Evolutionary conservation across 2,329 filamentous ascomycete genomes (phyloP).

Genomic region (Mycosphaerella sp.): DNA sequence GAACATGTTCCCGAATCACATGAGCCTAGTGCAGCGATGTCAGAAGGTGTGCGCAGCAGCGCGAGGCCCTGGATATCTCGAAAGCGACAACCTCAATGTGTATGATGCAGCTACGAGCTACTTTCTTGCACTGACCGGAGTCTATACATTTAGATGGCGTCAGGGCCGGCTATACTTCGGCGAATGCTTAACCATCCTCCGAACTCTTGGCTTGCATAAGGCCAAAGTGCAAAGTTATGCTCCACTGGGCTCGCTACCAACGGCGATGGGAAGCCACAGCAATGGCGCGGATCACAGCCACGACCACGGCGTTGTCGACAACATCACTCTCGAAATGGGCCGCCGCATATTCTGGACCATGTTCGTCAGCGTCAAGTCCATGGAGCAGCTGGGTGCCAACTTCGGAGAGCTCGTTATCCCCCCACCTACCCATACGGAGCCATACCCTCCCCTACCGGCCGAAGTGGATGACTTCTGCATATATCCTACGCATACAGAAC

Average conservation of each 20-base stretch:
- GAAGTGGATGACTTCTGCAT: slow-evolving; percentile 84
- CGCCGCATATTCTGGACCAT: slow-evolving; percentile 73
- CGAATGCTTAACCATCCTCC: slow-evolving; percentile 64
- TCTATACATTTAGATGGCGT: slow-evolving; percentile 63
- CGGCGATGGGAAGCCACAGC: slow-evolving; percentile 34
- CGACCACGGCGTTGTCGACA: slow-evolving; percentile 38
- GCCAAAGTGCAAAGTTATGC: slow-evolving; percentile 43
- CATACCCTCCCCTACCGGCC: slow-evolving; percentile 70
- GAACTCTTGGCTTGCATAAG: slow-evolving; percentile 61
- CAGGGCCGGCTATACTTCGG: slow-evolving; percentile 64
- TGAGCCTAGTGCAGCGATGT: slow-evolving; percentile 65
- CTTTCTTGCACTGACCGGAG: slow-evolving; percentile 61
- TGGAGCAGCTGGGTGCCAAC: slow-evolving; percentile 68
- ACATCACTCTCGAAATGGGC: slow-evolving; percentile 50
- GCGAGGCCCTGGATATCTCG: slow-evolving; percentile 55
- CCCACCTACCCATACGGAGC: slow-evolving; percentile 67
- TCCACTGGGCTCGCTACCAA: slow-evolving; percentile 34
- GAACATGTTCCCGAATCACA: slow-evolving; percentile 60
- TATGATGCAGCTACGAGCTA: slow-evolving; percentile 69
- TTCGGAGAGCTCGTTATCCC: slow-evolving; percentile 68
- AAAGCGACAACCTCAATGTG: slow-evolving; percentile 49
- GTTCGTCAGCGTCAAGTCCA: slow-evolving; percentile 64
- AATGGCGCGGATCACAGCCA: slow-evolving; percentile 34
- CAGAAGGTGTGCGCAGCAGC: slow-evolving; percentile 63
- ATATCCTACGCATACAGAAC: slow-evolving; percentile 61